A percentile compares a stretch with the other conserved stretches of the same genome.
Evolutionary conservation across 2,329 filamentous ascomycete species (phyloP).

Genomic region (Monosporascus cannonballus): DNA sequence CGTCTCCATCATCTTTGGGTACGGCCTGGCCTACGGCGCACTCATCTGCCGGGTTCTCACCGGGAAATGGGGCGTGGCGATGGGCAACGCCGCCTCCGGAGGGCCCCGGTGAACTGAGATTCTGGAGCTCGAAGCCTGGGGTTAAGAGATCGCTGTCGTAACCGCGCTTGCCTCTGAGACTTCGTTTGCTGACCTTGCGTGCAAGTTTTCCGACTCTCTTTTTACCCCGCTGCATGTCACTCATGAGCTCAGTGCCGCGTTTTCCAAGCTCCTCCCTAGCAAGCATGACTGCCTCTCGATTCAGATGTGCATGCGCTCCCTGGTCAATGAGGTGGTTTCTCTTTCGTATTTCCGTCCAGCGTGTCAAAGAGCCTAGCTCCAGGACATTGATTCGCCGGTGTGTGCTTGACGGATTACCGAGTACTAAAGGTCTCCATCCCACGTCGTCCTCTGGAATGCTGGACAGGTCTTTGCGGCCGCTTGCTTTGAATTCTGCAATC

Average conservation of each 20-base stretch:
- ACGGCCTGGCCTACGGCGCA: constrained; percentile 32
- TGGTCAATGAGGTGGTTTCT: constrained; percentile 53
- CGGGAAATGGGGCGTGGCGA: constrained; percentile 13
- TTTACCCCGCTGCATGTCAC: constrained; percentile 23
- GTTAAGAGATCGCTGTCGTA: constrained; percentile 21
- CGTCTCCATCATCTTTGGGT: constrained; percentile 26
- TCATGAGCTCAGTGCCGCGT: constrained; percentile 20
- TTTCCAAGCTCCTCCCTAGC: constrained; percentile 25
- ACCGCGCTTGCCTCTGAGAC: constrained; percentile 22
- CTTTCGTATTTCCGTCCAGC: constrained; percentile 67
- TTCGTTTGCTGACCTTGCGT: constrained; percentile 28
- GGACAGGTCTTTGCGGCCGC: constrained; percentile 18
- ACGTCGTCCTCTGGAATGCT: constrained; percentile 47
- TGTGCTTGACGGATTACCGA: constrained; percentile 65
- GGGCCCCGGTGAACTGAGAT: constrained; percentile 8
- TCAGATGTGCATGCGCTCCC: constrained; percentile 27
- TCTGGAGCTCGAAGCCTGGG: constrained; percentile 7
- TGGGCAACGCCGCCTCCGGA: constrained; percentile 14
- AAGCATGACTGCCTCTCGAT: constrained; percentile 26
- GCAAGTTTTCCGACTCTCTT: constrained; percentile 24
- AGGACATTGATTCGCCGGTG: constrained; percentile 64
- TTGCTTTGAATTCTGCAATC: constrained; percentile 27
- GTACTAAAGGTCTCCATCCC: constrained; percentile 62
- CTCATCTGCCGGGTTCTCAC: constrained; percentile 24
- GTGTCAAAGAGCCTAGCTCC: constrained; percentile 60